Base-by-base conservation (phyloP, 106 monocot species). In the Acorus gramineus region DNA sequence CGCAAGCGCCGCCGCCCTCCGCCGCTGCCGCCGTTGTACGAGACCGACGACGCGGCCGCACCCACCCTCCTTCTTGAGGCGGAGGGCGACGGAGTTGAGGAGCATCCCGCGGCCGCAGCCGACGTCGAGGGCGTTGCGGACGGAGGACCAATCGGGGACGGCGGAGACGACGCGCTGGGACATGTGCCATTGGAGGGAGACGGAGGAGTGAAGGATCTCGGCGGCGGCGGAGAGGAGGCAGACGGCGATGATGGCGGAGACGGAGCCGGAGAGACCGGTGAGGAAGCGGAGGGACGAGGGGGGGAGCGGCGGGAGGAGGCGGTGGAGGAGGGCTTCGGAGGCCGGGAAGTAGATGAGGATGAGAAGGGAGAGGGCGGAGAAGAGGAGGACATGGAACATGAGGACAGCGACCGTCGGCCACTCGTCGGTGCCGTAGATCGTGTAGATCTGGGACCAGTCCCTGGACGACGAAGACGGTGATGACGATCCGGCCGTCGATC, bases 61-160 rank as follows among this genome's bases (percentile, higher is more conserved):
- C 53, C 73, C 61, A 0, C 79, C 70, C 11, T 69, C 61, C 79
- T 84, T 89, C 69, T 84, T 81, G 11, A 89, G 73, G 71, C 72
- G 81, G 52, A 70, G 13, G 14, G 84, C 84, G 4, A 82, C 74
- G 57, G 76, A 65, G 69, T 78, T 81, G 78, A 84, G 84, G 8
- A 88, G 81, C 53, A 84, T 76, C 3, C 84, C 84, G 4, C 81
- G 78, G 46, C 76, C 78, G 70, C 83, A 88, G 52, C 88, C 87
- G 55, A 83, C 72, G 62, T 87, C 83, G 28, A 87, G 83, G n/a
- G 72, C 87, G 50, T 77, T 78, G 50, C 83, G 74, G 66, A 88
- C 87, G 14, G 73, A 46, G 49, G 87, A 83, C 87, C 87, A 88
- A 67, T 84, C 87, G 4, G 80, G 75, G 48, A 88, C 81, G 56